Evolutionary conservation across 129 eudicot genomes (phyloP).

Genomic region (Flaveria trinervia): DNA sequence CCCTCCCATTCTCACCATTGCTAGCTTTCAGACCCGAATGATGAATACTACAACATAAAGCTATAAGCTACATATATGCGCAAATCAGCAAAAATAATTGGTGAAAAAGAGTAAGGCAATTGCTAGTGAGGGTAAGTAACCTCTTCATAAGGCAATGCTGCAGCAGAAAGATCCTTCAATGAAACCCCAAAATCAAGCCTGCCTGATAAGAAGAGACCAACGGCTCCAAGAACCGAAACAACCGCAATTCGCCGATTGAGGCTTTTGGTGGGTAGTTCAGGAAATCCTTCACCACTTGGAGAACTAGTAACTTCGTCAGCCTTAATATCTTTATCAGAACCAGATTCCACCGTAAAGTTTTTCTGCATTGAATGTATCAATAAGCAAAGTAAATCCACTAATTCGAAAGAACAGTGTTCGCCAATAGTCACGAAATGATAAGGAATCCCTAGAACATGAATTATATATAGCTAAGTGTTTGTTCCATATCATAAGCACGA

Average conservation of each 20-base stretch:
- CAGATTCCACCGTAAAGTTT: slow-evolving; percentile 43
- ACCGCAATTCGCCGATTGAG: slow-evolving; percentile 64
- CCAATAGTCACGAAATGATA: not conserved
- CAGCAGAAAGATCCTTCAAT: slow-evolving; percentile 80
- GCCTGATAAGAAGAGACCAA: slow-evolving; percentile 69
- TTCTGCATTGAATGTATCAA: slow-evolving; percentile 51
- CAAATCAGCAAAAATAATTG: not conserved
- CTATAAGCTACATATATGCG: not conserved
- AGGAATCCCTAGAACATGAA: not conserved
- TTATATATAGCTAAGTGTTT: not conserved
- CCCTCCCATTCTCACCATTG: not conserved
- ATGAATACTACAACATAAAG: not conserved
- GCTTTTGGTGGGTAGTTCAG: slow-evolving; percentile 63
- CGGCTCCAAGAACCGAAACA: slow-evolving; percentile 70
- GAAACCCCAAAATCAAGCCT: slow-evolving; percentile 93
- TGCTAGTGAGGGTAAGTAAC: slow-evolving; percentile 36
- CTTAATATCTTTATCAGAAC: slow-evolving; percentile 29
- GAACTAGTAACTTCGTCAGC: slow-evolving; percentile 35
- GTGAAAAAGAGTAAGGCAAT: not conserved
- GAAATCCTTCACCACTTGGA: slow-evolving; percentile 49
- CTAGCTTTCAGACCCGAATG: not conserved
- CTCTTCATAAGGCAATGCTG: slow-evolving; percentile 89
- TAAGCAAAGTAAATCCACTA: not conserved
- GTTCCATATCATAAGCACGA: not conserved
- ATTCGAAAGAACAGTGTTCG: not conserved